Evolutionary conservation across 257 asterid genomes (phyloP), one percentile per base, ranked within the genome.

Genomic region (Jacaranda copaia): DNA sequence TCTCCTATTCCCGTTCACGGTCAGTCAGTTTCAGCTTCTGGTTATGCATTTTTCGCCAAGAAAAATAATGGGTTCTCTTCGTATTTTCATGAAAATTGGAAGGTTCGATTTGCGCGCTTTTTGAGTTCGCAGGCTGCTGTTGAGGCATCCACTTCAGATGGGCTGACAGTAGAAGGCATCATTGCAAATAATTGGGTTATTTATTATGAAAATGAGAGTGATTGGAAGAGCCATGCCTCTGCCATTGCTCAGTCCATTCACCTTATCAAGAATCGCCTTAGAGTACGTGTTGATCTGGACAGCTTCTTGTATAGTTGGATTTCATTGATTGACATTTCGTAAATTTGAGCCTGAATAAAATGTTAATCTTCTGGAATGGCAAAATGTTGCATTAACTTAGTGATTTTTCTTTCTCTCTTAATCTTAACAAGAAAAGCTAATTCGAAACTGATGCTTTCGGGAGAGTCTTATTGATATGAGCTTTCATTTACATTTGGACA

Each of bases 221-320:
- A 93, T 83, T 96, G 97, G 97, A 90, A 80, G 83, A 91, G 97
- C 75, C 97, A 96, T 52, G 95, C 98, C 40, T 87, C 98, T 82
- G 86, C 96, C 13, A 90, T 93, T 79, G 97, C 98, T 80, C 96
- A 89, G 75, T 93, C 99, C 61, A 84, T 93, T 75, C 87, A 87
- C 80, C 95, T 93, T 51, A 88, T 92, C 85, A 96, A 92, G 91
- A 93, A 90, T 86, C 99, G 97, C 75, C 84, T 91, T 3, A 84
- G 83, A 82, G 99, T 93, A 63, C 57, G 75, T 68, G 16, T 58
- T 32, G 19, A 39, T 46, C 59, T 60, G 0, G 25, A 12, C 57
- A 10, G 58, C 53, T 73, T 67, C 52, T 43, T 6, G 0, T 48
- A 36, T 32, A 48, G 43, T 64, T 51, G 70, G 35, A 18, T 76